Conservation (phyloP, 495 filamentous ascomycete genomes). For the Lasiosphaeriaceae sp. region DNA sequence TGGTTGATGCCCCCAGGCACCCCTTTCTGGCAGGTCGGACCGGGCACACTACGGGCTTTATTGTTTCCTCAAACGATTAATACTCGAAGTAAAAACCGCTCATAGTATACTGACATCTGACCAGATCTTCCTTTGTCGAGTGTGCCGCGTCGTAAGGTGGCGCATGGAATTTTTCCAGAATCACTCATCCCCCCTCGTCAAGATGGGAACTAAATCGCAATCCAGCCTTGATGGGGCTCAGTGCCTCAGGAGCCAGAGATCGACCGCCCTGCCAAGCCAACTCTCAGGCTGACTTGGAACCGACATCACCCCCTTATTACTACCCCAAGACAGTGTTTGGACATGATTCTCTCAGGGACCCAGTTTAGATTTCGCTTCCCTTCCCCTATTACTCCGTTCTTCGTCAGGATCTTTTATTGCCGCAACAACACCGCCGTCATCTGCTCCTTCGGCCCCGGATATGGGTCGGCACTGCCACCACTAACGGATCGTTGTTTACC, state of each 20-base stretch:
- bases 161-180: slow-evolving; percentile 5
- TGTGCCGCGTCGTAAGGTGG: background rate
- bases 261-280: background rate
- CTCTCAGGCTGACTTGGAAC: background rate
- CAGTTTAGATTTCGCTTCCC: too few relatives aligned
- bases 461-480: too few relatives aligned
- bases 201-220: too few relatives aligned
- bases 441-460: too few relatives aligned
- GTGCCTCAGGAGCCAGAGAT: background rate
- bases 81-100: background rate
- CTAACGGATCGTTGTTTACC: too few relatives aligned
- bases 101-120: background rate
- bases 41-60: background rate
- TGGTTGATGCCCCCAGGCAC: too few relatives aligned
- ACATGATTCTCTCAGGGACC: too few relatives aligned
- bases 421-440: too few relatives aligned
- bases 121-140: background rate
- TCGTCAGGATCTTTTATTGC: too few relatives aligned
- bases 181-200: background rate
- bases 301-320: background rate
- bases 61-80: background rate
- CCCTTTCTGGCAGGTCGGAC: background rate
- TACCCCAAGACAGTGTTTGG: too few relatives aligned
- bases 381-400: too few relatives aligned
- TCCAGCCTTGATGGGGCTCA: too few relatives aligned